Evolutionary conservation across 225 moss, liverwort and hornwort genomes (phyloP), one percentile per base, ranked within the genome.

Genomic region (Asterella californica): DNA sequence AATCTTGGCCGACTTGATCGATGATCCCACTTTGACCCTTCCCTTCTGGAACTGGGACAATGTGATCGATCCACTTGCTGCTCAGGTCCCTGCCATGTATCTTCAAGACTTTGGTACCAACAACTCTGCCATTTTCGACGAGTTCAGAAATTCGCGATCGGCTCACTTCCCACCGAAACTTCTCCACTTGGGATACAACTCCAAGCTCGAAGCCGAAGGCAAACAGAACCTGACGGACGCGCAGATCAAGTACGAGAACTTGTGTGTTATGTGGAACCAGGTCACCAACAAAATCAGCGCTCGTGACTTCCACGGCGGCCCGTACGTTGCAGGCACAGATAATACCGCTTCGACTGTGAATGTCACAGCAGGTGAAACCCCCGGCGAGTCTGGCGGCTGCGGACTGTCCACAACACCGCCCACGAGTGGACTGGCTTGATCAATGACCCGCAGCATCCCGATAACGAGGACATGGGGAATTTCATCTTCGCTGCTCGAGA

Each of bases 341-440:
- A 83, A 29, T 79, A 62, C 36, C 8, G 67, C 34, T 67, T 50
- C 86, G 6, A 21, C 47, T 69, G 81, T 60, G 78, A 85, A 83
- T 78, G 79, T 76, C 80, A 1, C 71, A 33, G 67, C 14, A 12
- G 67, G 67, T 7, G 42, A 42, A 33, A 0, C 30, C 12, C 80
- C 85, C 1, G 50, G 83, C 18, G 72, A 76, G 10, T 87, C 85
- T 25, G 67, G 67, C 27, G 30, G 33, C 27, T 32, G 32, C 17
- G 67, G 30, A 67, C 11, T 36, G 33, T 67, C 0, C 67, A 67
- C 67, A 36, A 36, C 29, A 47, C 80, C 27, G 75, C 86, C 0
- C 90, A 90, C 66, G 75, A 82, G 6, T 88, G 90, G 90, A 83
- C 88, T 4, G 88, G 90, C 0, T 60, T 80, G 37, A 82, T 32